Conservation (phyloP, 2,329 filamentous ascomycete genomes). For the Fusarium denticulatum region DNA sequence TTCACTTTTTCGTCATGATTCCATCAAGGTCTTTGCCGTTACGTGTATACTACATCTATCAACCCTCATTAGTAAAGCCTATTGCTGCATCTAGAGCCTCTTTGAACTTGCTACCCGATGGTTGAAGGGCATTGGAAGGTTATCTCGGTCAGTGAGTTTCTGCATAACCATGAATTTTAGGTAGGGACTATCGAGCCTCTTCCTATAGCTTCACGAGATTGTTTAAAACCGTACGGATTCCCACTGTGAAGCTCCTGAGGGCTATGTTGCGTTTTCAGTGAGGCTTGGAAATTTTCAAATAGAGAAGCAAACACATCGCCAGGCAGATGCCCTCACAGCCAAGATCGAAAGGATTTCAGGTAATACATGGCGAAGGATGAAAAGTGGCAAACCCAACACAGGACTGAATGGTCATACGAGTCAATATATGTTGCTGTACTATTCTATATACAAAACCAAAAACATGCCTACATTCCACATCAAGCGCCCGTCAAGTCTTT, state of each 20-base stretch:
- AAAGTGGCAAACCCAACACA: background rate
- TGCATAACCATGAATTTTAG: background rate
- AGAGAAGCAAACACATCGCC: background rate
- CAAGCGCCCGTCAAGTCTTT: background rate
- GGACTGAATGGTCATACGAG: background rate
- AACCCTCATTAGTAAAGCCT: background rate
- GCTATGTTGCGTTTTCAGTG: background rate
- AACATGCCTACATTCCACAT: background rate
- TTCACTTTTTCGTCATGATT: background rate
- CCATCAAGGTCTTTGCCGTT: background rate
- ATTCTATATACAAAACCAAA: constrained; percentile 7
- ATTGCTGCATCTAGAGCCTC: background rate
- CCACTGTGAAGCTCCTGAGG: background rate
- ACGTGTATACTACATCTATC: no score
- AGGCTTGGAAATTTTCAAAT: background rate
- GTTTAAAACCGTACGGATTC: background rate
- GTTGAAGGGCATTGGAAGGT: background rate
- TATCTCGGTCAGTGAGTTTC: background rate
- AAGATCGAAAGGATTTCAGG: background rate
- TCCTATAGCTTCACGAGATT: background rate
- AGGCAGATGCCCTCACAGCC: background rate
- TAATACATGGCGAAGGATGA: background rate
- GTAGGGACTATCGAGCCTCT: no score
- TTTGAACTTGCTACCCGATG: background rate
- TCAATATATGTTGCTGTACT: background rate